Conservation (phyloP, 257 asterid genomes). For the Rubia yunnanensis region DNA sequence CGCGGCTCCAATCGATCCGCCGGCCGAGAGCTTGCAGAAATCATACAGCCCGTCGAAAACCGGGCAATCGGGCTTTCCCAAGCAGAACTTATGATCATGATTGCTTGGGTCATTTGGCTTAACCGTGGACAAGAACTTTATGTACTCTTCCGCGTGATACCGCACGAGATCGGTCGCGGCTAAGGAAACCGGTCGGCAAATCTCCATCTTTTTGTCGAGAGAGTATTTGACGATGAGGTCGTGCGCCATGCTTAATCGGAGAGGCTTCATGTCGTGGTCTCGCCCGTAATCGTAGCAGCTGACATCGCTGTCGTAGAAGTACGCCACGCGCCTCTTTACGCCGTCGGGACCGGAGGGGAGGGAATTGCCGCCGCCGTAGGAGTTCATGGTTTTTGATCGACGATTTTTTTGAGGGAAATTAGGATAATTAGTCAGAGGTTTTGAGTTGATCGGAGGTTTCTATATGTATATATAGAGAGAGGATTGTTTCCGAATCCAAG, state of each 20-base stretch:
- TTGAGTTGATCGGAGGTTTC: background rate
- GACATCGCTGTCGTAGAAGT: slow-evolving; percentile 68
- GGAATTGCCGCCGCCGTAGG: slow-evolving; percentile 42
- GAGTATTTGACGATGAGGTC: slow-evolving; percentile 50
- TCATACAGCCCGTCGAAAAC: slow-evolving; percentile 50
- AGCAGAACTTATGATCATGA: slow-evolving; percentile 49
- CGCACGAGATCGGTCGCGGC: slow-evolving; percentile 33
- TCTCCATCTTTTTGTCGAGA: slow-evolving; percentile 63
- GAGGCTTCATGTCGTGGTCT: slow-evolving; percentile 82
- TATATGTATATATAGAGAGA: no score
- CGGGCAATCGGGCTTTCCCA: slow-evolving; percentile 52
- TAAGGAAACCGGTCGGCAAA: slow-evolving; percentile 51
- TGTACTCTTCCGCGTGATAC: slow-evolving; percentile 63
- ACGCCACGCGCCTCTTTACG: slow-evolving; percentile 61
- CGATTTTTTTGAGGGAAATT: no score
- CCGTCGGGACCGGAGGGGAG: slow-evolving; percentile 65
- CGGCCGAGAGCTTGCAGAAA: slow-evolving; percentile 69
- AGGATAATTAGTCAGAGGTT: no score
- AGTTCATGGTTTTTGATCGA: slow-evolving; percentile 23
- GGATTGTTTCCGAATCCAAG: background rate
- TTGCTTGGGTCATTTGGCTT: slow-evolving; percentile 42
- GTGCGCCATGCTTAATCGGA: slow-evolving; percentile 75
- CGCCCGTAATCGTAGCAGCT: slow-evolving; percentile 67
- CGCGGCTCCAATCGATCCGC: slow-evolving; percentile 83
- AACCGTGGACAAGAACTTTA: slow-evolving; percentile 47